These are phyloP conservation scores for Raffaelea ambrosiae DNA, from an alignment of 2,329 filamentous ascomycete genomes.

Conservation along the genomic window DNA sequence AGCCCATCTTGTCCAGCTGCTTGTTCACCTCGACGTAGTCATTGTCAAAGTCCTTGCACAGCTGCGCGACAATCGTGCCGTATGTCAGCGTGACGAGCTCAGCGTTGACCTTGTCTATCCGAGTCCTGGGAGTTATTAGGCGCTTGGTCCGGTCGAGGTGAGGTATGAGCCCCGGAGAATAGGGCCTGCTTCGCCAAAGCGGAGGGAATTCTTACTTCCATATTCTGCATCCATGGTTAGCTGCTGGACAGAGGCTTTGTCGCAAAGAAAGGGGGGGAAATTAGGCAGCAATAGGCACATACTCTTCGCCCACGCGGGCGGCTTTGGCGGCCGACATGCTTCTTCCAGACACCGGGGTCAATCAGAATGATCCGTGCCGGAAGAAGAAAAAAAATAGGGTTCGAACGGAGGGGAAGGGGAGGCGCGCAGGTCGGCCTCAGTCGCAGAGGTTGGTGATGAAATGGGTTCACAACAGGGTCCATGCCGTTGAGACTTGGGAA, in stretches of 20 bases:
- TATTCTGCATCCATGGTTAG: constrained; percentile 47
- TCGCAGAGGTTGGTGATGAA: not conserved
- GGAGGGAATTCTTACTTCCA: constrained; percentile 69
- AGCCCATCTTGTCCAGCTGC: constrained; percentile 97
- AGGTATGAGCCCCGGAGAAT: constrained; percentile 51
- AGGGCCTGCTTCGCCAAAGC: not conserved
- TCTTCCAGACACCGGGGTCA: not conserved
- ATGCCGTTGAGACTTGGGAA: not conserved
- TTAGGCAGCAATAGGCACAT: constrained; percentile 21
- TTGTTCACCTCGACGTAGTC: constrained; percentile 96
- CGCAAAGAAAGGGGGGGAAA: too few species aligned
- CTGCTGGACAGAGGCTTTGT: constrained; percentile 18
- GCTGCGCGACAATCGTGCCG: constrained; percentile 90
- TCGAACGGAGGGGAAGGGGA: not conserved
- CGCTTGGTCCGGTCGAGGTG: not conserved
- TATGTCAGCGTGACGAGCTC: constrained; percentile 97
- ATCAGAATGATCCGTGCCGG: not conserved
- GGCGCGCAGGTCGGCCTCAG: not conserved
- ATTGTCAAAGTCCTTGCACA: constrained; percentile 92
- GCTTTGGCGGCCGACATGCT: constrained; percentile 52
- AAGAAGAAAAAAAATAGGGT: too few species aligned
- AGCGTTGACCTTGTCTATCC: constrained; percentile 95
- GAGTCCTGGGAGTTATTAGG: constrained; percentile 51
- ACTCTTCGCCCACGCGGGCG: constrained; percentile 55
- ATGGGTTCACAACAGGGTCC: too few species aligned